Base-by-base conservation (phyloP, 2,329 filamentous ascomycete species). In the Beauveria scarabaeidicola region DNA sequence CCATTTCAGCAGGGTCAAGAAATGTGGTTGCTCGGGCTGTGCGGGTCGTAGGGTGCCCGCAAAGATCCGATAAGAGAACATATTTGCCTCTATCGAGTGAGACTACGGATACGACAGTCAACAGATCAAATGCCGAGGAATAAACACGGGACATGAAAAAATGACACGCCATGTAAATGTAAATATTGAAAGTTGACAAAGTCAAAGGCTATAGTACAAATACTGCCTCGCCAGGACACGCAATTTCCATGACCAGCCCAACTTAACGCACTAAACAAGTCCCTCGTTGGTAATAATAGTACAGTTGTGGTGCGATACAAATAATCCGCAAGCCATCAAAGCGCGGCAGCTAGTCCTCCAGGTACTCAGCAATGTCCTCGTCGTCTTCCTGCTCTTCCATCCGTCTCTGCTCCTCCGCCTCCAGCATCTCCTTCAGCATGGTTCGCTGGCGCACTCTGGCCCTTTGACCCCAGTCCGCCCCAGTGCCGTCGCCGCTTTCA, bases 291-390 rank as follows among this genome's bases (percentile, higher is more conserved):
- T 46, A 52, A 47, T 52, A 46, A 46, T 52, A 51, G 40, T 59
- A 44, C 56, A 59, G 48, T 19, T 44, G 32, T 27, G 19, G 25
- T n/a, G 17, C 13, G 13, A 40, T 41, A 23, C 36, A 57, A 43
- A 13, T 25, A 57, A 19, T 23, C 19, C 15, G 32, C n/a, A 51
- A 47, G 19, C 29, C 21, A n/a, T 23, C 2, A 23, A 11, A 9
- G 4, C n/a, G 8, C 17, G 5, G 11, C n/a, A 15, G 23, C 44
- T 73, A 80, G 68, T 84, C 79, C 66, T 82, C 78, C 70, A 91
- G 72, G 66, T 87, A 84, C 72, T 91, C 86, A 69, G 85, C 81
- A 65, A 92, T 87, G 70, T 91, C 87, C 74, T 88, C 87, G 70
- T 90, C 87, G 62, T 87, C 84, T 64, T 89, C 80, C 61, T 86